Conservation (phyloP, 2,329 filamentous ascomycete genomes). For the Clarireedia hainanense region DNA sequence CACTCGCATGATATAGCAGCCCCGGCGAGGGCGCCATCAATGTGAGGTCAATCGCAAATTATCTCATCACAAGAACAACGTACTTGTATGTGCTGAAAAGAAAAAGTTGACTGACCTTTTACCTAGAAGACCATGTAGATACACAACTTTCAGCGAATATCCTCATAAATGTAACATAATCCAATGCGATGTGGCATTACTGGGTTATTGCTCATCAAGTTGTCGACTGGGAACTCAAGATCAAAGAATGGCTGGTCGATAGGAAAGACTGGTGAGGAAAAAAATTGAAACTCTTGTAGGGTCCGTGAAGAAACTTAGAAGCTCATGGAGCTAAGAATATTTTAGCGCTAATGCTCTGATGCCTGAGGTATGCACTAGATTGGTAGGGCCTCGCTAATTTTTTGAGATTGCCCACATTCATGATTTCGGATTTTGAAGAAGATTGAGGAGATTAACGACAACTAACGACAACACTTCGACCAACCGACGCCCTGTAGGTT, state of each 20-base stretch:
- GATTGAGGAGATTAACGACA: slow-evolving; percentile 8
- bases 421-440: slow-evolving; percentile 8
- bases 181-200: background rate
- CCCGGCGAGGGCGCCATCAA: slow-evolving; percentile 86
- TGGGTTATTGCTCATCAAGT: background rate
- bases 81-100: slow-evolving; percentile 15
- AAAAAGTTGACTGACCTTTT: background rate
- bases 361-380: slow-evolving; percentile 7
- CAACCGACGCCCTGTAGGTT: slow-evolving; percentile 27
- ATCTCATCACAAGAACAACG: slow-evolving; percentile 66
- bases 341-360: background rate
- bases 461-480: slow-evolving; percentile 25
- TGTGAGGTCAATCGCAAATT: slow-evolving; percentile 98
- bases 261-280: background rate
- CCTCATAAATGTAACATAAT: no score
- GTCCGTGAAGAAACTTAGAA: background rate
- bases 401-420: slow-evolving; percentile 11
- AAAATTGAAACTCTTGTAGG: background rate
- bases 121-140: background rate
- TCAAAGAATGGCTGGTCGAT: background rate
- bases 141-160: no score
- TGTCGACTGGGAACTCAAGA: background rate
- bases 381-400: slow-evolving; percentile 20
- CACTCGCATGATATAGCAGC: slow-evolving; percentile 68
- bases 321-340: background rate